These are phyloP conservation scores for Poa annua DNA, from an alignment of 176 grass and related monocot genomes.

Conservation along the genomic window DNA sequence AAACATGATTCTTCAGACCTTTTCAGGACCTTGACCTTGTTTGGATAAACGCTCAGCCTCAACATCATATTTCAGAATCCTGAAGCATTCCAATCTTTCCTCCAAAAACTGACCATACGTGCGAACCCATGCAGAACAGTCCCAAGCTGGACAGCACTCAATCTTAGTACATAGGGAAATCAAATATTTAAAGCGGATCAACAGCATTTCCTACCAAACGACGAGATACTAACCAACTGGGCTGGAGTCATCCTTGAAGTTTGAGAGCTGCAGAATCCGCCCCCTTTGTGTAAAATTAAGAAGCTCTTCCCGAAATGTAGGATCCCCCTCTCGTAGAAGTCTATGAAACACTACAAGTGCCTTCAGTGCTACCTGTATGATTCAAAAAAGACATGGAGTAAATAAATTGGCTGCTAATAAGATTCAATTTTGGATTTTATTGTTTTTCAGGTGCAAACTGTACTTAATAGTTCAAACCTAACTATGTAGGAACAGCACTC, in stretches of 20 bases:
- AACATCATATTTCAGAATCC: constrained; percentile 90
- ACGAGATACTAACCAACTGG: constrained; percentile 70
- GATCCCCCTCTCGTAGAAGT: constrained; percentile 91
- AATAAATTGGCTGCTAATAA: neutral
- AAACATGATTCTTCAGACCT: constrained; percentile 60
- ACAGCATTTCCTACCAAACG: neutral
- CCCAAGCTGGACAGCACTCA: constrained; percentile 72
- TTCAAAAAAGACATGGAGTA: constrained; percentile 17
- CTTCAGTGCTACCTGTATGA: constrained; percentile 84
- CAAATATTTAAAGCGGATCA: neutral
- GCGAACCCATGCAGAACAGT: constrained; percentile 97
- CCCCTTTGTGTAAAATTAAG: constrained; percentile 98
- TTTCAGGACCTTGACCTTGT: constrained; percentile 84
- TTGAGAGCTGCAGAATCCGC: constrained; percentile 86
- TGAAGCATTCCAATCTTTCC: constrained; percentile 97
- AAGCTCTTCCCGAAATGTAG: constrained; percentile 95
- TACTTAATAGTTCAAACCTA: neutral
- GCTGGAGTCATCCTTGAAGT: constrained; percentile 98
- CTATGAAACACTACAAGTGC: constrained; percentile 89
- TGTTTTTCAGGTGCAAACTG: neutral
- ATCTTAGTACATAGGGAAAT: constrained; percentile 37
- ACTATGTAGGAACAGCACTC: neutral
- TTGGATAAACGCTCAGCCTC: constrained; percentile 92
- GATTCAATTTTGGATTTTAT: neutral
- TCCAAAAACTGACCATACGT: constrained; percentile 96